Evolutionary conservation across 495 filamentous ascomycete species (phyloP), one percentile per base, ranked within the genome.

Genomic region (Hyaloscypha hepaticicola): DNA sequence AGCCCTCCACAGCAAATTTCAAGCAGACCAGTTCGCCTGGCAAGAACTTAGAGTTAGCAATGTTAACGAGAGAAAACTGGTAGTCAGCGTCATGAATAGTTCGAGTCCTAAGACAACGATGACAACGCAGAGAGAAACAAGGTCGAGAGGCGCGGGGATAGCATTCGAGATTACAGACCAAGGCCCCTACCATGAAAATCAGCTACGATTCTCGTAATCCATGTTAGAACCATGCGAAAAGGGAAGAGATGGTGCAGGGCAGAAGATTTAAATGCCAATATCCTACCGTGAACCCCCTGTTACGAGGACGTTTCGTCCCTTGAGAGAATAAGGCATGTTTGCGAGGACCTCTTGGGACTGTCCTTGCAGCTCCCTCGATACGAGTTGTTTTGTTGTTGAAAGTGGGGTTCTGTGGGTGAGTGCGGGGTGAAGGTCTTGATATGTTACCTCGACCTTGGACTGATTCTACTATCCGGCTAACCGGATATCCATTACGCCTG

Each of bases 1-100:
- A 83, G 29, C 87, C 87, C 67, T 89, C 82, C 8, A 78, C 74
- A 6, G 88, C 89, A 71, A 91, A 91, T 41, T 87, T 88, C 41
- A 82, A 75, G 31, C 78, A 81, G 3, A 90, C 77, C 9, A 85
- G 60, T 51, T 86, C 88, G 24, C 89, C 89, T 4, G 69, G 86
- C 88, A 63, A 60, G n/a, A 41, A 57, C 48, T 6, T 55, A 25
- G 45, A 26, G 52, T 33, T 60, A 60, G 31, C 25, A 48, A 55
- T 53, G 27, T 21, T 53, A 14, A 34, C 29, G 6, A 4, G 2
- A 19, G 50, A 28, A 24, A 24, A 24, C n/a, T 26, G 26, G 22
- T 16, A 5, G 50, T 1, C 21, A 4, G 50, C 3, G 26, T 53
- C 25, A 56, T 8, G 53, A 21, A 24, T 19, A 33, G 28, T 28